Evolutionary conservation across 257 asterid genomes (phyloP).

Genomic region (Scutellaria minor): DNA sequence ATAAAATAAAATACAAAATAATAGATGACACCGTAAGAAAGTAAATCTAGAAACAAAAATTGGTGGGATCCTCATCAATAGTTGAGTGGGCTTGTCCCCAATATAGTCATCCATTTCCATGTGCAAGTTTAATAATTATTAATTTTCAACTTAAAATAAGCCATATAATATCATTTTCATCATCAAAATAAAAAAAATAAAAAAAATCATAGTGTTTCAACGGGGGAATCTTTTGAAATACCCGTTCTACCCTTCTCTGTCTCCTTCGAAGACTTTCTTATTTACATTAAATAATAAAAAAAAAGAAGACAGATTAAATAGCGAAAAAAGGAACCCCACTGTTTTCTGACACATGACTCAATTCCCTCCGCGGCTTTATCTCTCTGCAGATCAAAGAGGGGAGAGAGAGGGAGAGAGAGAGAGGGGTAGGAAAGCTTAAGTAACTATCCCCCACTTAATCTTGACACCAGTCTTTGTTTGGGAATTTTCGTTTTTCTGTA

Average conservation of each 20-base stretch:
- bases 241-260: slow-evolving; percentile 44
- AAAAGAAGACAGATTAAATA: slow-evolving; percentile 28
- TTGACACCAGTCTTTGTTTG: slow-evolving; percentile 20
- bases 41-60: slow-evolving; percentile 31
- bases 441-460: slow-evolving; percentile 31
- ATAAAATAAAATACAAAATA: neutral
- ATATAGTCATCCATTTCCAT: slow-evolving; percentile 56
- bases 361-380: slow-evolving; percentile 65
- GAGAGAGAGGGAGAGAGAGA: slow-evolving; percentile 1
- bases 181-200: neutral
- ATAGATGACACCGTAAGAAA: neutral
- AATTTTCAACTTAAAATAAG: slow-evolving; percentile 32
- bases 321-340: slow-evolving; percentile 40
- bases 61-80: slow-evolving; percentile 44
- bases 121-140: slow-evolving; percentile 50
- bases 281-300: slow-evolving; percentile 12
- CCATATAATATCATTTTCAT: slow-evolving; percentile 6
- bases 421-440: slow-evolving; percentile 40
- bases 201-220: neutral
- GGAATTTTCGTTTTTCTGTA: neutral
- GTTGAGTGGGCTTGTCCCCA: slow-evolving; percentile 55
- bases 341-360: slow-evolving; percentile 60
- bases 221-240: slow-evolving; percentile 36
- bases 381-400: slow-evolving; percentile 57
- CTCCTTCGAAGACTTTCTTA: slow-evolving; percentile 32